Evolutionary conservation across 2,329 filamentous ascomycete species (phyloP), one percentile per base, ranked within the genome.

Genomic region (Paramyrothecium sp.): DNA sequence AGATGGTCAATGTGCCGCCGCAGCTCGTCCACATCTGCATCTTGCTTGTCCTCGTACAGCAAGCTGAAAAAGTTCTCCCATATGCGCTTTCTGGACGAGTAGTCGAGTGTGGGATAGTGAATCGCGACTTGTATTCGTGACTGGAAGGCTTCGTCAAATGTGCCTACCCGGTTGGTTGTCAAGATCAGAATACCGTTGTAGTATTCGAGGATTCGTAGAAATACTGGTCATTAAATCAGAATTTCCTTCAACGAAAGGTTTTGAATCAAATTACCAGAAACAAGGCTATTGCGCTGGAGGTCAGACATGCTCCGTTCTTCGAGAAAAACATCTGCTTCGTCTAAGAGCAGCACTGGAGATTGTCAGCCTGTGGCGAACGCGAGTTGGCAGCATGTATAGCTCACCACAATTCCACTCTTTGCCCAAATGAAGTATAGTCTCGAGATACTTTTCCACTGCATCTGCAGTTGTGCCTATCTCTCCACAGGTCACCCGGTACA

Each of bases 171-270:
- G n/a, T 53, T 53, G 16, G 23, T 53, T 17, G 51, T 53, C 17
- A 53, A 17, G 19, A 53, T 38, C 33, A 53, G n/a, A 13, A 53
- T 53, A 13, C 51, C 67, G 11, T 61, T 58, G 55, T 70, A 71
- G 55, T 70, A 71, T 49, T 70, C 69, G 11, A 73, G 60, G 0
- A 66, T 60, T 19, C 70, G 64, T 23, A 73, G 55, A 49, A 73
- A 71, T 0, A 73, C 71, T 55, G n/a, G 13, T 4, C 16, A 7
- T 19, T 49, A 16, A 20, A 16, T 22, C 47, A 49, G 47, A 19
- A 49, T 22, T 44, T 20, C 20, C 19, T 4, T 5, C 20, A 22
- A n/a, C n/a, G n/a, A n/a, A n/a, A n/a, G n/a, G n/a, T n/a, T n/a
- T 16, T 49, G 7, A 46, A 23, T n/a, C 17, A 19, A 55, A 57